Conservation (phyloP, 2,329 filamentous ascomycete species). For the Didymella segeticola region DNA sequence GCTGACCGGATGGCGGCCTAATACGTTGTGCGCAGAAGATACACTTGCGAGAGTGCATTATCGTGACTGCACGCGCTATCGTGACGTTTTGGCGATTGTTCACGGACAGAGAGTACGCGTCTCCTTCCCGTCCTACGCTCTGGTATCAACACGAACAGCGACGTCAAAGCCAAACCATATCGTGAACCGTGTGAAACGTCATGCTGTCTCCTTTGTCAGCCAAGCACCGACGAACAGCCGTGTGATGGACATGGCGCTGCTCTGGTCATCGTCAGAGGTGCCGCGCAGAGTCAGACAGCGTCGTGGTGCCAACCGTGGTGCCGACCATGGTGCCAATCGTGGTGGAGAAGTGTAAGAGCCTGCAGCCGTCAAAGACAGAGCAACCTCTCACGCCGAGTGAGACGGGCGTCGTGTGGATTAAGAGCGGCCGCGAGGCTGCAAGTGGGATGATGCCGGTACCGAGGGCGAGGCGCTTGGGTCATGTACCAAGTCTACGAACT, state of each 20-base stretch:
- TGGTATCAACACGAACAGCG: neutral
- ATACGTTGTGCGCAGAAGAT: conserved; percentile 9
- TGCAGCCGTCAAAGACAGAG: conserved; percentile 24
- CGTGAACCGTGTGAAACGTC: conserved; percentile 10
- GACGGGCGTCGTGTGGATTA: conserved; percentile 13
- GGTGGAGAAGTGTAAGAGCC: conserved; percentile 15
- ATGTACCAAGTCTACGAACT: conserved; percentile 5
- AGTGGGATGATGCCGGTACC: conserved; percentile 23
- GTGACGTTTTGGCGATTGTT: conserved; percentile 3
- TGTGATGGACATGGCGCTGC: conserved; percentile 13
- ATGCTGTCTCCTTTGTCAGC: neutral
- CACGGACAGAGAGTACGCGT: conserved; percentile 9
- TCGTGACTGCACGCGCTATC: neutral
- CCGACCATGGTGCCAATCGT: neutral
- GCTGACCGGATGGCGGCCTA: conserved; percentile 19
- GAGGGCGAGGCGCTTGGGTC: conserved; percentile 10
- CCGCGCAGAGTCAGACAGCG: conserved; percentile 6
- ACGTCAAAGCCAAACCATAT: neutral
- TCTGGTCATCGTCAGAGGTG: conserved; percentile 6
- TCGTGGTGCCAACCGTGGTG: neutral
- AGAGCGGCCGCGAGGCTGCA: conserved; percentile 23
- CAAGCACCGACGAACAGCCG: conserved; percentile 15
- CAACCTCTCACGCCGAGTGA: conserved; percentile 29
- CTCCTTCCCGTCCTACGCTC: conserved; percentile 2
- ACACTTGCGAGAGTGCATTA: neutral